Base-by-base conservation (phyloP, 73 alveolate genomes). In the Tetrahymena borealis region DNA sequence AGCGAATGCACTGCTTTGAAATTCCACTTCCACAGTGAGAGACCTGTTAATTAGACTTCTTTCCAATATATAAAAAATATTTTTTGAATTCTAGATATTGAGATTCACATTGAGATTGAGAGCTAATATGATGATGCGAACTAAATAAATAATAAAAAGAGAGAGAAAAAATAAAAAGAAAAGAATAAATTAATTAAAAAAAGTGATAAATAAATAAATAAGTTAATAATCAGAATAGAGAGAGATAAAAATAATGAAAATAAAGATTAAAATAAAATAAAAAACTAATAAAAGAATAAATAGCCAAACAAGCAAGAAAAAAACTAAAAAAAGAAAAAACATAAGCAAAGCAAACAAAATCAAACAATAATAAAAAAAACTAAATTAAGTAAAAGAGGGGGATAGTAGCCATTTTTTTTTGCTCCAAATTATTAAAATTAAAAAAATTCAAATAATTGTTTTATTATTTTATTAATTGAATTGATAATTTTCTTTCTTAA, bases 21-120 rank as follows among this genome's bases (percentile, higher is more conserved):
- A 60, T 60, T 60, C 85, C 85, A 60, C 85, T 60, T 35, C 85
- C 85, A 60, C 85, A 60, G 85, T 60, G 85, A 60, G 85, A 60
- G 85, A 60, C 85, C 85, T 60, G 85, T 20, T 60, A 60, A 60
- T 60, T 60, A 60, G 85, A 35, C 85, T 60, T 60, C 85, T 60
- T 60, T 35, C 85, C 85, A 60, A 60, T 60, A 60, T 60, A 60
- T 60, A 60, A 60, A 60, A 60, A 60, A 60, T 60, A 60, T 60
- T 60, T 60, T 60, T 60, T 60, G 85, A 60, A 60, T 20, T n/a
- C n/a, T 60, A 60, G 85, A 60, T 60, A 60, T 60, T 15, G n/a
- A 60, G 85, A 60, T 35, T 9, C 43, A 60, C n/a, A n/a, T n/a
- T n/a, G 85, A 60, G 85, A 60, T 60, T 16, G 85, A 60, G 85